Evolutionary conservation across 73 alveolate species (phyloP), one percentile per base, ranked within the genome.

Genomic region (Symbiodinium natans): DNA sequence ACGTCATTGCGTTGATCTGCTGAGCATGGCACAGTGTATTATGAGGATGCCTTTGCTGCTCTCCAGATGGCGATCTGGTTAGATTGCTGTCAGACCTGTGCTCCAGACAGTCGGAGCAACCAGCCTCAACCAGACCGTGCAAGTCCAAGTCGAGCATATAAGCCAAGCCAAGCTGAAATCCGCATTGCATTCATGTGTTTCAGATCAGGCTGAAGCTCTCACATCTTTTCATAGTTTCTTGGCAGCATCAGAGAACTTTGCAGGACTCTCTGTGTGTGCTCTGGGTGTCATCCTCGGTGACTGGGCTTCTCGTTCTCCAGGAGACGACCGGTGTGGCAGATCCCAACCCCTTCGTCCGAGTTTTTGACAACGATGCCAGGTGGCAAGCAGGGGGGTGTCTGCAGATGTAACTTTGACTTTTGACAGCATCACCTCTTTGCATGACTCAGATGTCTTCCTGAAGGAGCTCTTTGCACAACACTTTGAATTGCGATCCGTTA

Each of bases 321-420:
- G 95, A 88, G 34, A 88, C 95, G 21, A 88, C 95, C 23, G 95
- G 95, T 9, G 95, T 88, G 43, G 95, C 95, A 31, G 95, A 88
- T 63, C 95, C 95, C 41, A 39, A 39, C 34, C 95, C 95, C 36
- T 88, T 88, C 73, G 33, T 88, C 38, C 41, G 42, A n/a, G 73
- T 88, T 36, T 88, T 88, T 39, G 95, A 88, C 43, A 59, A 59
- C 29, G 85, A 29, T 42, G 71, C 33, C 17, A 15, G 43, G 73
- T 21, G 21, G 93, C 74, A 84, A 6, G 19, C 59, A 29, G 75
- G 31, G 31, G 5, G 75, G 75, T 21, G 75, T 56, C 27, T 1
- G 17, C 1, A 56, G 17, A 10, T 48, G 63, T 48, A 48, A 48
- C 63, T 48, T n/a, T n/a, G n/a, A n/a, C n/a, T n/a, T n/a, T n/a